Base-by-base conservation (phyloP, 2,329 filamentous ascomycete genomes). In the Hypomyces perniciosus region DNA sequence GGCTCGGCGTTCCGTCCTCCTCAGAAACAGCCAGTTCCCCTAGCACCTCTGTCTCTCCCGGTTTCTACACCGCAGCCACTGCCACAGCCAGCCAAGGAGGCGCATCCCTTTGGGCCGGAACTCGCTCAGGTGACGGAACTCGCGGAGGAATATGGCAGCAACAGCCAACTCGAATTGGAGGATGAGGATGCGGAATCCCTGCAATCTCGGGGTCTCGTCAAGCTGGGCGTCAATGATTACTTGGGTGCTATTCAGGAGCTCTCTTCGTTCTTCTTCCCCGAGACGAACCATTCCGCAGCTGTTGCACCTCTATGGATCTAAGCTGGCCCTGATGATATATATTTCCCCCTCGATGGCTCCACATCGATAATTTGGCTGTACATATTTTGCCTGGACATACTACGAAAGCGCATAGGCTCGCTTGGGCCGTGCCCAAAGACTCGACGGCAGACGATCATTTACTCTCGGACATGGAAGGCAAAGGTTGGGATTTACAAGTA, bases 101-200 rank as follows among this genome's bases (percentile, higher is more conserved):
- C 69, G 42, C 82, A 93, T 66, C 92, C 92, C 0, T 97, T 97
- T 62, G 88, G 89, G 48, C 84, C 86, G 46, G 93, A 99, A 69
- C 75, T 97, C 48, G 90, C 89, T 51, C 87, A 97, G 69, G 88
- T 97, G 27, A 90, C 90, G 48, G 93, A 97, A 69, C 80, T 96
- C 12, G 92, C 86, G 0, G 93, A 97, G 70, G 91, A 96, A 68
- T 92, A 90, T 59, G 83, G 83, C 39, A 76, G 83, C 30, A 77
- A 79, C 56, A 77, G 81, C 35, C 71, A 77, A 55, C 65, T 79
- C 53, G 76, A 78, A n/a, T 74, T 83, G 42, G 71, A 84, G 37
- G 85, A 91, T 41, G 86, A 89, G 50, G 68, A 71, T 46, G 79
- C 88, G 61, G 74, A 80, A 57, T 80, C 85, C 53, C 80, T 97